These are phyloP conservation scores for Globisporangium takayamanum DNA, from an alignment of 352 stramenopile genomes.

Conservation along the genomic window DNA sequence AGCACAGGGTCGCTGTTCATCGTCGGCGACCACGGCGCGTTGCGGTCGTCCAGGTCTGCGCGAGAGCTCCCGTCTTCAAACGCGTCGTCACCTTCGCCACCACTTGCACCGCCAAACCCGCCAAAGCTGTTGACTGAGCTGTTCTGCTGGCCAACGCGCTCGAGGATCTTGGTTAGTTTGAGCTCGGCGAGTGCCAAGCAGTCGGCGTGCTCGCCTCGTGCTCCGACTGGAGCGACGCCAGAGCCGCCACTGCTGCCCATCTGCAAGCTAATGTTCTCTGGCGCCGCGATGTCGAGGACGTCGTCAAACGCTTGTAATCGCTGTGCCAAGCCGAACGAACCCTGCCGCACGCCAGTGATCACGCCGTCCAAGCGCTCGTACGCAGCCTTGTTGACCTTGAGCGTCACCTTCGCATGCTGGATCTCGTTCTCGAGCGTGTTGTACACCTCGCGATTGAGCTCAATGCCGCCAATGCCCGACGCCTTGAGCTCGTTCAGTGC, in stretches of 20 bases:
- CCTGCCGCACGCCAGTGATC: conserved; percentile 64
- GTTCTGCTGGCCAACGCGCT: conserved; percentile 70
- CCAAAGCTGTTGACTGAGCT: conserved; percentile 53
- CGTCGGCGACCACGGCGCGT: conserved; percentile 52
- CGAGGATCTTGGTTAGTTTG: conserved; percentile 75
- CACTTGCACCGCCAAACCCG: conserved; percentile 21
- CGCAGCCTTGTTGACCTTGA: conserved; percentile 76
- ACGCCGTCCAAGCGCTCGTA: conserved; percentile 72
- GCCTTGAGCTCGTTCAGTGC: conserved; percentile 76
- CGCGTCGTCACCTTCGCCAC: conserved; percentile 21
- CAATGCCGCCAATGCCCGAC: conserved; percentile 63
- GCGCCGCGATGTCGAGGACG: conserved; percentile 29
- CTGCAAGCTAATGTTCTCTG: conserved; percentile 1
- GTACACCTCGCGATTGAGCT: conserved; percentile 78
- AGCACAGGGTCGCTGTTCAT: conserved; percentile 65
- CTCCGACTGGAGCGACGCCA: neutral
- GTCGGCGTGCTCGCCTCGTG: conserved; percentile 43
- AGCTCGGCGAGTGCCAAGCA: conserved; percentile 52
- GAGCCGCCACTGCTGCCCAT: conserved; percentile 1
- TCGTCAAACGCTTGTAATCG: conserved; percentile 68
- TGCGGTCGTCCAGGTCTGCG: conserved; percentile 45
- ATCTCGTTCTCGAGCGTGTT: conserved; percentile 75
- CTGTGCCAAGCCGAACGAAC: conserved; percentile 63
- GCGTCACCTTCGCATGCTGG: conserved; percentile 53
- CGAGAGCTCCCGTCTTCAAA: conserved; percentile 22